Percentiles rank a stretch among this genome's conserved stretches.
phyloP scores from a whole-genome alignment of 371 early-diverging fungal genomes.

The Apophysomyces elegans region DNA sequence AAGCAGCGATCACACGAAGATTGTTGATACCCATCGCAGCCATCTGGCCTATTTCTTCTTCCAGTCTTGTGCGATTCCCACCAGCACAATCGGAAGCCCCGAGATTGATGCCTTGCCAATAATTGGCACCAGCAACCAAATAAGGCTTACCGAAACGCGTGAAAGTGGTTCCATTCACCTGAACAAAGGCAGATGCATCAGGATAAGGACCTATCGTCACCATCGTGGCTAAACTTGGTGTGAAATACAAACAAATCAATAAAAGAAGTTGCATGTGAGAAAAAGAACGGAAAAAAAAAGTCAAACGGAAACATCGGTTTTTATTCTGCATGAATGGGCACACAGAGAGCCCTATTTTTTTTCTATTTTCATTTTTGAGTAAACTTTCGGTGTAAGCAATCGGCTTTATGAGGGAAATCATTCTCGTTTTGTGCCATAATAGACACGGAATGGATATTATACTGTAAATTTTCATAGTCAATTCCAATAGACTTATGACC shows the following conservation, averaged over 20 bases:
- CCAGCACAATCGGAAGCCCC: conserved; percentile 41
- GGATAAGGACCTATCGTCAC: not conserved
- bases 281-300: not conserved
- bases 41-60: conserved; percentile 53
- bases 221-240: not conserved
- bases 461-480: too few species aligned
- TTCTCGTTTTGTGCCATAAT: too few species aligned
- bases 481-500: too few species aligned
- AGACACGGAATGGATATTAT: too few species aligned
- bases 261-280: not conserved
- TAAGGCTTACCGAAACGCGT: conserved; percentile 34
- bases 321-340: conserved; percentile 4
- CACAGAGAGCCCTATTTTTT: not conserved
- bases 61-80: conserved; percentile 56
- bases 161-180: conserved; percentile 31
- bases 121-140: conserved; percentile 62
- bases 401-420: too few species aligned
- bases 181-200: conserved; percentile 24
- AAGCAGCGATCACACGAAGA: conserved; percentile 65
- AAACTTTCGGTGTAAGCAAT: too few species aligned
- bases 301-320: too few species aligned
- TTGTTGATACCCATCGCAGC: conserved; percentile 60
- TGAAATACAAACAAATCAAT: not conserved
- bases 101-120: conserved; percentile 79
- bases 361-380: too few species aligned